Conservation (phyloP, 495 filamentous ascomycete genomes). For the Aspergillus olivimuriae region DNA sequence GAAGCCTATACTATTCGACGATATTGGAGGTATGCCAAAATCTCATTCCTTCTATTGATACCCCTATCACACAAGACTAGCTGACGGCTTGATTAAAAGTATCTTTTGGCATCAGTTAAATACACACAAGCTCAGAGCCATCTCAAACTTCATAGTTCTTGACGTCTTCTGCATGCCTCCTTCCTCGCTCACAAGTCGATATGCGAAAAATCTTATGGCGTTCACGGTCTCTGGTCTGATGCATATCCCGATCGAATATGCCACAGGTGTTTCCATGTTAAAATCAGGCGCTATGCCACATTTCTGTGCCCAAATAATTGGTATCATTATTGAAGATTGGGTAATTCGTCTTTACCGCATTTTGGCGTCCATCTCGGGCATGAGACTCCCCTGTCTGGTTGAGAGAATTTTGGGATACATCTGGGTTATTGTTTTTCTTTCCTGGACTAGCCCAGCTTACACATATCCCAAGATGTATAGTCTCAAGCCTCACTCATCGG, state of each 20-base stretch:
- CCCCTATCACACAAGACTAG: neutral
- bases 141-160: neutral
- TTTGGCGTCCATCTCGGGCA: neutral
- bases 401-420: neutral
- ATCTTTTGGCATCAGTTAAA: neutral
- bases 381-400: neutral
- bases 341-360: neutral
- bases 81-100: neutral
- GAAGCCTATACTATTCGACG: neutral
- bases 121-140: neutral
- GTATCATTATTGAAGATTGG: neutral
- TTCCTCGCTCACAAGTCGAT: neutral
- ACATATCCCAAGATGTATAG: neutral
- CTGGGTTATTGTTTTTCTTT: neutral
- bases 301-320: neutral
- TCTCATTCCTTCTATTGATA: neutral
- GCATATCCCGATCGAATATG: neutral
- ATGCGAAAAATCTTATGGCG: neutral
- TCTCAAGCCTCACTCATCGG: too few relatives aligned
- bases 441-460: neutral
- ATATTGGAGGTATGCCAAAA: neutral
- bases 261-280: neutral
- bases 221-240: neutral
- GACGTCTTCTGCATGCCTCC: neutral
- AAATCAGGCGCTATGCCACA: neutral